Evolutionary conservation across 2,329 filamentous ascomycete species (phyloP), one percentile per base, ranked within the genome.

Genomic region (Fusarium sp.): DNA sequence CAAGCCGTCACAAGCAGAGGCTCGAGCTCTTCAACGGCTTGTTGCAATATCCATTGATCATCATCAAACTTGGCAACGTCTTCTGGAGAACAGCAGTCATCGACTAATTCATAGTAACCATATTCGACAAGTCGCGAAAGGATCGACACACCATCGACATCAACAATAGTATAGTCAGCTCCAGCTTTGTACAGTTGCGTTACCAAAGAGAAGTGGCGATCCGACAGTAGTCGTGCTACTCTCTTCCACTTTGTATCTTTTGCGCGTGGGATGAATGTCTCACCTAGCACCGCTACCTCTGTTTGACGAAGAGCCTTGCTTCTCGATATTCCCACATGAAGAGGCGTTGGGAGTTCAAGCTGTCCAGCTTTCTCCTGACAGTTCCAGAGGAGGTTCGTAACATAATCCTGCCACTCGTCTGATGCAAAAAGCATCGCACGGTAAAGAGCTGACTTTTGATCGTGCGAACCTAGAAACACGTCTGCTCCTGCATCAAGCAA

Each of bases 391-490:
- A 73, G 35, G 8, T 63, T 38, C 3, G 50, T 49, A 12, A 52
- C 36, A n/a, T 70, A 69, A 31, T 75, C 62, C 4, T 75, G 52
- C 41, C 41, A 36, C n/a, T 65, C 27, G 9, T 38, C 15, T 36
- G 64, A 55, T 15, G 73, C 65, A 27, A 70, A 66, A 14, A 46
- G 29, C 46, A 75, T 66, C 14, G 72, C 73, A 13, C 41, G 45
- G 5, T 62, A 39, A 35, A 75, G 54, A 14, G 36, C 52, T 14
- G 41, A 38, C 12, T 12, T 53, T 22, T 22, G 33, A 20, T 55
- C 52, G 22, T 67, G 22, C 1, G 20, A 47, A 4, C 29, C 15
- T 6, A 46, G 33, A 33, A 52, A 50, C 11, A 64, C 15, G 22
- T 64, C 62, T 13, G 46, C 65, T 12, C 65, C 62, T 45, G 70